Percentiles rank a stretch among this genome's conserved stretches.
These are phyloP conservation scores for Collybia nuda DNA, from an alignment of 768 basidiomycete genomes.

Conservation along the genomic window DNA sequence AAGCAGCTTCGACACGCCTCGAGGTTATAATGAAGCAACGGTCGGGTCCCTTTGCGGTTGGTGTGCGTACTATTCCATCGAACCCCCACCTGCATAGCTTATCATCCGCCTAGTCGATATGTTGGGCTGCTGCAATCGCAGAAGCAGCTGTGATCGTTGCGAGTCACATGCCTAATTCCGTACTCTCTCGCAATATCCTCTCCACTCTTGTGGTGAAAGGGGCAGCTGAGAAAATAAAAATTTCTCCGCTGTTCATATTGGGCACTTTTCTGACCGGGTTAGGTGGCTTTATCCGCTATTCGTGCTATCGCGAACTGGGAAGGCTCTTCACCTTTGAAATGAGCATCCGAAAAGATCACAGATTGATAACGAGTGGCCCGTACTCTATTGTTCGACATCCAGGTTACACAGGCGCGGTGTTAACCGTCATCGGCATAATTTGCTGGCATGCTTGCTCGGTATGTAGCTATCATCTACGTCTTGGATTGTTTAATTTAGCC, in stretches of 20 bases:
- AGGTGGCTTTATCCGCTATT: conserved; percentile 32
- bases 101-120: too few species aligned
- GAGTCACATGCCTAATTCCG: background rate
- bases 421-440: conserved; percentile 2
- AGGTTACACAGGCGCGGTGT: conserved; percentile 20
- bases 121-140: background rate
- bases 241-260: conserved; percentile 25
- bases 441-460: conserved; percentile 5
- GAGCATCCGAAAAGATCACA: conserved; percentile 31
- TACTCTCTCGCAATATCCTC: background rate
- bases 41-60: conserved; percentile 28
- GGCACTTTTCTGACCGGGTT: conserved; percentile 23
- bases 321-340: conserved; percentile 39
- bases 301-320: conserved; percentile 36
- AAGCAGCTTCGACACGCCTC: conserved; percentile 29
- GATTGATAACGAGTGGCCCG: conserved; percentile 36
- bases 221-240: background rate
- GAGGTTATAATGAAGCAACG: conserved; percentile 37
- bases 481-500: background rate
- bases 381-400: conserved; percentile 42
- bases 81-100: too few species aligned
- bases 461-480: background rate
- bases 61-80: conserved; percentile 24
- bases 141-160: conserved; percentile 3
- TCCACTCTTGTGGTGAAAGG: background rate